phyloP scores from a whole-genome alignment of 257 asterid genomes.

The Forsythia suspensa region DNA sequence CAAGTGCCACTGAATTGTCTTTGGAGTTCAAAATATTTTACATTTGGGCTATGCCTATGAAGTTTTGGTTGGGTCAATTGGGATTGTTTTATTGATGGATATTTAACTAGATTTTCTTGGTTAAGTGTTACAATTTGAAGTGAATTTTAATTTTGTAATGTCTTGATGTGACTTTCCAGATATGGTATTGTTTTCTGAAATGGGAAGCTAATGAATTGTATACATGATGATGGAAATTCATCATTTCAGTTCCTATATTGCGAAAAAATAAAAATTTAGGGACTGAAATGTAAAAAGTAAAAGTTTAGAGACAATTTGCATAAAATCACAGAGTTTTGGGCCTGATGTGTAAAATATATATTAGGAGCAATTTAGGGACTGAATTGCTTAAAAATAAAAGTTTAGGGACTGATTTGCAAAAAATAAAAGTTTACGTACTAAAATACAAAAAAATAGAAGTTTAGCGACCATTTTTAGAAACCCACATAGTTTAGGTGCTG shows the following conservation, averaged over 20 bases:
- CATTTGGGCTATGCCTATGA: not conserved
- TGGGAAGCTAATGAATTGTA: not conserved
- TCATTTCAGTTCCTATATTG: not conserved
- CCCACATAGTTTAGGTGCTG: no score
- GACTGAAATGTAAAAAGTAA: no score
- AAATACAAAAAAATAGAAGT: no score
- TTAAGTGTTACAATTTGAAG: not conserved
- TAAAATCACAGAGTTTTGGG: no score
- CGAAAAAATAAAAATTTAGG: not conserved
- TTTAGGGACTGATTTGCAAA: no score
- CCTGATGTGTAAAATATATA: no score
- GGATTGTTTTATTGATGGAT: not conserved
- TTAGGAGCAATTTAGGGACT: no score
- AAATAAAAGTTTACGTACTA: no score
- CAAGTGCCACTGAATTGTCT: not conserved
- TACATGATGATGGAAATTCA: not conserved
- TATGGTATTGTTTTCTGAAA: slow-evolving; percentile 7
- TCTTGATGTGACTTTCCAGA: not conserved
- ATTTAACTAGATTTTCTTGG: not conserved
- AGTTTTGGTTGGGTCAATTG: slow-evolving; percentile 1
- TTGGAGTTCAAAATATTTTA: not conserved
- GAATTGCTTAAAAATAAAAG: no score
- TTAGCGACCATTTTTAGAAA: no score
- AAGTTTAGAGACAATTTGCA: no score
- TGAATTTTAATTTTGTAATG: not conserved